Evolutionary conservation across 768 basidiomycete species (phyloP), one percentile per base, ranked within the genome.

Genomic region (Hydnomerulius pinastri): DNA sequence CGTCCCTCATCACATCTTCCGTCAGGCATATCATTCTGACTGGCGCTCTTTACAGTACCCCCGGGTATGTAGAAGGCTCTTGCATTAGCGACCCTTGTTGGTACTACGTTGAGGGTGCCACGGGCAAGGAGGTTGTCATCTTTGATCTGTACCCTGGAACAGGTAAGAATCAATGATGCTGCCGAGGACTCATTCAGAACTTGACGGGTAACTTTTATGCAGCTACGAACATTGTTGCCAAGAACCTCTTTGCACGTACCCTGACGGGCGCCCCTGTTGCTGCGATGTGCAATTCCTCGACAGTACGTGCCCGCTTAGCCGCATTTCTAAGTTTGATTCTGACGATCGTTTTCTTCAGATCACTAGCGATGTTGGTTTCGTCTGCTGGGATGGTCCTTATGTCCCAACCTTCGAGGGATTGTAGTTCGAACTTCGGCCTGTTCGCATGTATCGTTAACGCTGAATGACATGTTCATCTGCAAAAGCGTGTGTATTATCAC

Each of bases 51-150:
- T 43, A 17, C 41, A 46, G 73, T 47, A 69, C 65, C 9, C 74
- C 77, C 3, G 62, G 64, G 2, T 82, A 70, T 53, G 75, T 81
- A 30, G 83, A 85, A 63, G 82, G 82, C 11, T 77, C 77, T 1
- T 85, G 83, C 54, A 66, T 85, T 18, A 71, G 63, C 20, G 79
- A 85, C 57, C 83, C 81, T 4, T 84, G 81, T 67, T 85, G 82
- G 81, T 81, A 83, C 60, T 67, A 59, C 39, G 80, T 84, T 0
- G 52, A 70, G 2, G 74, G 74, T 18, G 80, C 81, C 8, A 82
- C 81, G 1, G 80, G 82, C 24, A 80, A 77, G 54, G 82, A 85
- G 63, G 79, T 79, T 20, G 70, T 70, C 6, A 83, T 85, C 40
- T 73, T 83, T 30, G 83, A 84, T 58, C 63, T 85, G 20, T 80